phyloP scores from a whole-genome alignment of 2,329 filamentous ascomycete genomes.

The Aspergillus sp. region DNA sequence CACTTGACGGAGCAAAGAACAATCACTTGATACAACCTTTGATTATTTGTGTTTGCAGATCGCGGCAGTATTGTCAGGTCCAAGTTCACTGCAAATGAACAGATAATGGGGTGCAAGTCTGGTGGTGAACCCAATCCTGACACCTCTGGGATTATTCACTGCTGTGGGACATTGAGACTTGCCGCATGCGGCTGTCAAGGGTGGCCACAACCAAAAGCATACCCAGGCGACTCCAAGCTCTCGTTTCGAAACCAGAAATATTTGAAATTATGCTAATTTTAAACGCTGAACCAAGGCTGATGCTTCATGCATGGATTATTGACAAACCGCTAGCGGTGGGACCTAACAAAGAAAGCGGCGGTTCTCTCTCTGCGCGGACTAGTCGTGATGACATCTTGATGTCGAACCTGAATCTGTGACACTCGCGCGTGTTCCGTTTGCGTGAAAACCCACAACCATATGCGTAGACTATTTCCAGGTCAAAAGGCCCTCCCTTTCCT shows the following conservation, averaged over 20 bases:
- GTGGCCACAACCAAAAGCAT: neutral
- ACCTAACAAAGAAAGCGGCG: constrained; percentile 3
- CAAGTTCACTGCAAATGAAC: neutral
- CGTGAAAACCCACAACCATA: constrained; percentile 18
- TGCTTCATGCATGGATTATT: neutral
- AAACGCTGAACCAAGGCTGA: neutral
- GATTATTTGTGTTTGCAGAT: neutral
- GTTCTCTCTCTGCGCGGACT: constrained; percentile 19
- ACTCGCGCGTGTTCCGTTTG: constrained; percentile 30
- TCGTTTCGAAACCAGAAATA: neutral
- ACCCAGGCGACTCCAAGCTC: neutral
- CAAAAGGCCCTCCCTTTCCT: constrained; percentile 27
- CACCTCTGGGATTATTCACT: neutral
- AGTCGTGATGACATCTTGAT: constrained; percentile 30
- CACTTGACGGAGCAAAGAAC: neutral
- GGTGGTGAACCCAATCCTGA: neutral
- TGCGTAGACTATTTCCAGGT: constrained; percentile 26
- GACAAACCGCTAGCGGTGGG: neutral
- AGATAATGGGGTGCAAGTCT: neutral
- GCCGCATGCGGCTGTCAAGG: constrained; percentile 8
- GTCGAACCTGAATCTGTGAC: constrained; percentile 24
- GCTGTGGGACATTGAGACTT: neutral
- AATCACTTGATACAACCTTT: constrained; percentile 2
- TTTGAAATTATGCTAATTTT: neutral
- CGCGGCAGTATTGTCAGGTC: neutral